Percentiles rank a stretch among this genome's conserved stretches.
These are phyloP conservation scores for Recurvomyces mirabilis DNA, from an alignment of 495 filamentous ascomycete genomes.

Conservation along the genomic window DNA sequence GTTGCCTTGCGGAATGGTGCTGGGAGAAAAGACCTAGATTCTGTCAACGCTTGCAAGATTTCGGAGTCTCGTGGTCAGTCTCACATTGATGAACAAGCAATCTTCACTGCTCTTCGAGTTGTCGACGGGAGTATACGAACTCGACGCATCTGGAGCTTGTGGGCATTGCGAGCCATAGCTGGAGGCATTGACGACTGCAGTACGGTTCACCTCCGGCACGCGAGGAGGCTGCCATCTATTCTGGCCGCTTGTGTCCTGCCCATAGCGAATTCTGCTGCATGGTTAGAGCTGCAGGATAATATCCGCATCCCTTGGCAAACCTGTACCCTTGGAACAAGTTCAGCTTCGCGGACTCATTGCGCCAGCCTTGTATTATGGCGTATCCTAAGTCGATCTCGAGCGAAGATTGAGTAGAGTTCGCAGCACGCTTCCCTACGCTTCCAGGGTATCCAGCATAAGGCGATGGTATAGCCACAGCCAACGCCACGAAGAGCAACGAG, in stretches of 20 bases:
- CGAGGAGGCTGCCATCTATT: constrained; percentile 25
- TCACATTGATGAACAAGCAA: constrained; percentile 21
- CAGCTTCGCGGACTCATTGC: background rate
- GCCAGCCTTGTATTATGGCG: background rate
- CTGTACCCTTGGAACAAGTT: background rate
- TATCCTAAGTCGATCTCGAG: background rate
- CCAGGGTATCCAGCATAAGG: no score
- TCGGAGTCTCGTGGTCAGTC: no score
- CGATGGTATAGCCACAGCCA: no score
- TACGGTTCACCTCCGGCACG: constrained; percentile 15
- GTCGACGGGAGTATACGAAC: background rate
- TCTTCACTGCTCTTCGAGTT: constrained; percentile 17
- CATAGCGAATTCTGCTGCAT: constrained; percentile 13
- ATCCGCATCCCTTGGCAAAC: no score
- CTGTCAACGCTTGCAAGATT: no score
- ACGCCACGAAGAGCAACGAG: no score
- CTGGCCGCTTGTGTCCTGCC: constrained; percentile 4
- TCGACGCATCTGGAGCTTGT: constrained; percentile 2
- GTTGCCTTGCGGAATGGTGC: no score
- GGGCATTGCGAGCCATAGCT: constrained; percentile 11
- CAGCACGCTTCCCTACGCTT: no score
- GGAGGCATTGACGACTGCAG: constrained; percentile 4
- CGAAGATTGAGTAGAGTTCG: no score
- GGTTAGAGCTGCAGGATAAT: background rate
- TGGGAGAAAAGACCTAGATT: no score